phyloP scores from a whole-genome alignment of 202 grass and related monocot species.

The Elaeis oleifera region DNA sequence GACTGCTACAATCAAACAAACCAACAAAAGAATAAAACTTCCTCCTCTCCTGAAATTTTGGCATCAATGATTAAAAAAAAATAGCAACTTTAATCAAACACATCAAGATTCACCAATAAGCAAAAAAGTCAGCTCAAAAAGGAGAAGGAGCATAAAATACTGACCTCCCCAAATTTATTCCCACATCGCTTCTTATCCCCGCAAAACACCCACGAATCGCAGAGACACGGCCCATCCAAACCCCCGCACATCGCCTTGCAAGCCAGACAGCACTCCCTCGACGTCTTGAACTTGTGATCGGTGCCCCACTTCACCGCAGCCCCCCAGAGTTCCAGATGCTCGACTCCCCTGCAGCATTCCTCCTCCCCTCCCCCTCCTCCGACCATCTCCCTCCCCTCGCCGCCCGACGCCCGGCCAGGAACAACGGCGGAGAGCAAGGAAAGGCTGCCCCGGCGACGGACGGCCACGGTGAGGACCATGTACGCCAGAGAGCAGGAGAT shows the following conservation, averaged over 20 bases:
- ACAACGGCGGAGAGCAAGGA: not conserved
- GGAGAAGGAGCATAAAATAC: not conserved
- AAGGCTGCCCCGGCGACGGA: not conserved
- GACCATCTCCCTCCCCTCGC: not conserved
- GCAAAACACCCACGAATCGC: constrained; percentile 92
- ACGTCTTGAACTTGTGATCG: constrained; percentile 41
- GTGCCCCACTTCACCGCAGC: constrained; percentile 54
- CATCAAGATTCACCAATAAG: not conserved
- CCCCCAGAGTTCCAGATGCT: constrained; percentile 74
- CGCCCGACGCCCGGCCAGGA: not conserved
- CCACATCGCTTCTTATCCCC: constrained; percentile 52
- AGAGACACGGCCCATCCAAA: constrained; percentile 35
- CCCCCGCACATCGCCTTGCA: constrained; percentile 57
- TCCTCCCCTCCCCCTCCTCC: constrained; percentile 13
- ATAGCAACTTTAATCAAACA: not conserved
- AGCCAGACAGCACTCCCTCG: constrained; percentile 54
- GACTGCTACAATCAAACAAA: too few species aligned
- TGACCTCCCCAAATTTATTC: constrained; percentile 63
- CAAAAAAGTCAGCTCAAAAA: not conserved
- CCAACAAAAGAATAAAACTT: too few species aligned
- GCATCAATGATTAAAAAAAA: not conserved
- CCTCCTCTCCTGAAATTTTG: too few species aligned
- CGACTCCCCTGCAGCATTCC: constrained; percentile 45
- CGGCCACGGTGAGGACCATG: constrained; percentile 3
- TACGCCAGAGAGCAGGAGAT: constrained; percentile 17